Conservation (phyloP, 805 yeast species). For the Pichia insulana region DNA sequence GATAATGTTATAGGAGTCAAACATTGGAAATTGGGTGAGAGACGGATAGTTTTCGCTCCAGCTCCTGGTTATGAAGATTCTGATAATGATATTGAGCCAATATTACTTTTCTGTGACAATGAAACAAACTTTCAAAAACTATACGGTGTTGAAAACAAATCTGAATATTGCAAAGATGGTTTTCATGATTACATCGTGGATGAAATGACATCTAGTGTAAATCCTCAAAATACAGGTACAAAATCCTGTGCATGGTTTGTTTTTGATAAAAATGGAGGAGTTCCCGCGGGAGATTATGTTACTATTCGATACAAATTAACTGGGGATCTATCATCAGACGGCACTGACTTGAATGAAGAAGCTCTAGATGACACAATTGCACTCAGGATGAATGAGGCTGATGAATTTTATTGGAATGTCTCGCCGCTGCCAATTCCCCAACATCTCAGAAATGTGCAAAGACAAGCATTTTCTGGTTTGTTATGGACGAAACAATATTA, state of each 20-base stretch:
- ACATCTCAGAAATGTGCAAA: conserved; percentile 70
- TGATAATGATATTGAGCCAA: conserved; percentile 64
- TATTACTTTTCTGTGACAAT: conserved; percentile 77
- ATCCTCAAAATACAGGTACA: conserved; percentile 68
- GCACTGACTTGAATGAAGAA: conserved; percentile 53
- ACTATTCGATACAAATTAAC: conserved; percentile 68
- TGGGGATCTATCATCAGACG: conserved; percentile 25
- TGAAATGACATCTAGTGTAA: conserved; percentile 49
- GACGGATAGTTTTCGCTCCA: conserved; percentile 66
- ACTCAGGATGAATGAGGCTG: conserved; percentile 78
- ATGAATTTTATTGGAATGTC: conserved; percentile 83
- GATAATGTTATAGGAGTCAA: conserved; percentile 46
- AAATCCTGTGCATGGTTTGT: conserved; percentile 79
- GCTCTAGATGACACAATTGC: conserved; percentile 62
- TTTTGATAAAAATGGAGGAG: conserved; percentile 67
- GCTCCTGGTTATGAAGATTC: conserved; percentile 65
- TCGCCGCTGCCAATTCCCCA: conserved; percentile 79
- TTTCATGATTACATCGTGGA: conserved; percentile 77
- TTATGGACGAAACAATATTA: conserved; percentile 92
- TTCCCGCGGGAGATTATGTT: conserved; percentile 82
- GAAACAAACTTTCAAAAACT: conserved; percentile 69
- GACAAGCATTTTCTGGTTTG: conserved; percentile 92
- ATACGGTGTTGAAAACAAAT: conserved; percentile 53
- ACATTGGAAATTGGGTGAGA: conserved; percentile 62
- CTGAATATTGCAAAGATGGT: conserved; percentile 72